A percentile compares a stretch with the other conserved stretches of the same genome.
Evolutionary conservation across 345 rosid genomes (phyloP).

Genomic region (Eucalyptus marginata): DNA sequence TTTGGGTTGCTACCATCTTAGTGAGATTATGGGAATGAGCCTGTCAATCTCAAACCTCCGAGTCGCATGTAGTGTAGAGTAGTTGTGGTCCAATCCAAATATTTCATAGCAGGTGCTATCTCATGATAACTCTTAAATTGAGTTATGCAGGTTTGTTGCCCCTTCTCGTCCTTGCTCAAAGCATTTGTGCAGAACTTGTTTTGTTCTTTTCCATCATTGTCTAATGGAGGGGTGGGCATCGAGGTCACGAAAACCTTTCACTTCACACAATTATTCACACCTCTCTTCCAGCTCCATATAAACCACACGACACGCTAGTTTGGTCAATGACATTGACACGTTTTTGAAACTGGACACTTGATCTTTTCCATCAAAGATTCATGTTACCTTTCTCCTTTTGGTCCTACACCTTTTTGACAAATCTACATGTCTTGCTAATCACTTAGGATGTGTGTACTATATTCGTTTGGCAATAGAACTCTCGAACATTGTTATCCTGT

Average conservation of each 20-base stretch:
- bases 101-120: neutral
- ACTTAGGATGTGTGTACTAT: neutral
- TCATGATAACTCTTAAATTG: neutral
- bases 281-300: neutral
- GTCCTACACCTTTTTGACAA: neutral
- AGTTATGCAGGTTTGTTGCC: neutral
- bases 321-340: neutral
- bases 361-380: neutral
- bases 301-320: neutral
- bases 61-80: rapidly evolving
- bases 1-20: neutral
- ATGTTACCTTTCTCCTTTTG: neutral
- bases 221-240: neutral
- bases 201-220: neutral
- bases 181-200: neutral
- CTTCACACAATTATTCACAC: neutral
- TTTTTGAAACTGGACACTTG: neutral
- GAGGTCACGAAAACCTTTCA: neutral
- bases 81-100: neutral
- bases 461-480: neutral
- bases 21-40: neutral
- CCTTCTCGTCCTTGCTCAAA: neutral
- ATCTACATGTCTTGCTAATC: neutral
- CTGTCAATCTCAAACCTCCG: neutral
- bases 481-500: neutral